A percentile compares a stretch with the other conserved stretches of the same genome.
These are phyloP conservation scores for Colletotrichum abscissum DNA, from an alignment of 2,329 filamentous ascomycete genomes.

Conservation along the genomic window DNA sequence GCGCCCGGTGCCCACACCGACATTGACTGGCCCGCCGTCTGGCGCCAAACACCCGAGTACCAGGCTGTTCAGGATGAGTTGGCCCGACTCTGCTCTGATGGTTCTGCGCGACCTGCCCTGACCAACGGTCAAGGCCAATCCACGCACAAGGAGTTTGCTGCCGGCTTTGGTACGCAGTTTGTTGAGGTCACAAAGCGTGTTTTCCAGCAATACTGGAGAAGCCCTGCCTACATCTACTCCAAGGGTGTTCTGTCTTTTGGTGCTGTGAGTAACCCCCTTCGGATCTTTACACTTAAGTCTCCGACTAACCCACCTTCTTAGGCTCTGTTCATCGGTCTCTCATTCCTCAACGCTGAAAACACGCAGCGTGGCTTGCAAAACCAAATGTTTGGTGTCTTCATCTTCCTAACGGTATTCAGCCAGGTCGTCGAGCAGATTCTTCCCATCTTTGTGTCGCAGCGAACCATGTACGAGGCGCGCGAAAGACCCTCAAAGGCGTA, in stretches of 20 bases:
- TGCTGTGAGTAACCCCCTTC: neutral
- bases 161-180: conserved; percentile 44
- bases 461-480: conserved; percentile 76
- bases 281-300: too few species aligned
- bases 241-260: conserved; percentile 50
- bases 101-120: neutral
- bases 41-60: conserved; percentile 56
- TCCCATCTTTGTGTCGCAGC: conserved; percentile 76
- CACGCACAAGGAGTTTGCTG: conserved; percentile 47
- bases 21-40: conserved; percentile 59
- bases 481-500: conserved; percentile 76
- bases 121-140: conserved; percentile 21
- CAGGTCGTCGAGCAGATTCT: conserved; percentile 74
- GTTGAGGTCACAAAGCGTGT: conserved; percentile 48
- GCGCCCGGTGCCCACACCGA: conserved; percentile 59
- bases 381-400: conserved; percentile 78
- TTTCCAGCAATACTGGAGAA: conserved; percentile 49
- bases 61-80: conserved; percentile 38
- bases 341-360: conserved; percentile 70
- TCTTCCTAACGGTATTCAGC: conserved; percentile 77
- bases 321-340: conserved; percentile 75
- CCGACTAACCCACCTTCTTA: neutral
- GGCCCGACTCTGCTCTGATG: neutral
- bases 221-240: conserved; percentile 72
- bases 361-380: conserved; percentile 76